A percentile compares a stretch with the other conserved stretches of the same genome.
Conservation (phyloP, 169 alveolate genomes). For the Eimeria nieschulzi region DNA sequence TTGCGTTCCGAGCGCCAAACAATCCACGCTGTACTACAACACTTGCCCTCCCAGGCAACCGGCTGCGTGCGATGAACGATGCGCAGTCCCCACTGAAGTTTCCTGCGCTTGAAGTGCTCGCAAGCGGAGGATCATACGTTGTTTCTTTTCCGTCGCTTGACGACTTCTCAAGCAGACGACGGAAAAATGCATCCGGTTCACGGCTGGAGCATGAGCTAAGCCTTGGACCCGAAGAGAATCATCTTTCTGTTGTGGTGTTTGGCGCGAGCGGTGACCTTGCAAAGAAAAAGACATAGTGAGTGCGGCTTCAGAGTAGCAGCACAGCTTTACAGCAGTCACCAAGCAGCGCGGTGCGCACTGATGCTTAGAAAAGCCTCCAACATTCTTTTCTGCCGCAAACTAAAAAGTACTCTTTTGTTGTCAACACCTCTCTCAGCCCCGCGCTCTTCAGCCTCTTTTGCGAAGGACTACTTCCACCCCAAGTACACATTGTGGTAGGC, state of each 20-base stretch:
- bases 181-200: conserved; percentile 8
- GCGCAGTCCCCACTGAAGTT: conserved; percentile 39
- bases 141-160: conserved; percentile 72
- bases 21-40: not conserved
- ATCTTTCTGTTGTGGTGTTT: conserved; percentile 76
- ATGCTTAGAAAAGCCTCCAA: too few relatives aligned
- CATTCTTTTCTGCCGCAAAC: too few relatives aligned
- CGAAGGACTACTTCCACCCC: conserved; percentile 80
- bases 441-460: conserved; percentile 82
- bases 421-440: conserved; percentile 68
- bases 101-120: conserved; percentile 64
- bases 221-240: conserved; percentile 51
- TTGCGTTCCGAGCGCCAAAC: not conserved
- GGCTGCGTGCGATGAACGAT: not conserved
- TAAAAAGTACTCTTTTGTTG: not conserved
- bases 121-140: conserved; percentile 59
- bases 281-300: conserved; percentile 78
- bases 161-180: conserved; percentile 36
- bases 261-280: conserved; percentile 85
- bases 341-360: not conserved
- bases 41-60: not conserved
- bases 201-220: conserved; percentile 24
- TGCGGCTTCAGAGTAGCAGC: not conserved
- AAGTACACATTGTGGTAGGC: conserved; percentile 79
- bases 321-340: not conserved